Evolutionary conservation across 2,329 filamentous ascomycete species (phyloP).

Genomic region (Fusarium sp.): DNA sequence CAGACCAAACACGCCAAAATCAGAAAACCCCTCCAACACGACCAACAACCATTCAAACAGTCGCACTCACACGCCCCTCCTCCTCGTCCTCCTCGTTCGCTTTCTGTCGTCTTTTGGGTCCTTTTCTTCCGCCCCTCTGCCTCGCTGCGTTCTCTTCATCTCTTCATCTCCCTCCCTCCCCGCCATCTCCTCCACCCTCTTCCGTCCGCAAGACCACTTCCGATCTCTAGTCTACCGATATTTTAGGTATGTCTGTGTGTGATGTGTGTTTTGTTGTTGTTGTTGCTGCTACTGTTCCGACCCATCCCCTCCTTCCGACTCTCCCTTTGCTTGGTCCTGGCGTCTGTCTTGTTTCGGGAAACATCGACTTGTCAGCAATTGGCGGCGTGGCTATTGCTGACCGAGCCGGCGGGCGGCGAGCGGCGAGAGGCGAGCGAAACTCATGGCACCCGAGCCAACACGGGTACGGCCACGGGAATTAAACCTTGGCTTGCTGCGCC

Average conservation of each 20-base stretch:
- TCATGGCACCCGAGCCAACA: constrained; percentile 13
- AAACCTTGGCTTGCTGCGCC: constrained; percentile 30
- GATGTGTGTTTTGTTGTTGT: not conserved
- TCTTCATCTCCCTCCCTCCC: not conserved
- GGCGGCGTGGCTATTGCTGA: constrained; percentile 21
- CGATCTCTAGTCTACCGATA: not conserved
- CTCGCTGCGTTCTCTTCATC: not conserved
- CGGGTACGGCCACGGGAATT: constrained; percentile 18
- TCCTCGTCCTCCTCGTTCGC: constrained; percentile 1
- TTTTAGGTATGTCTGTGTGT: constrained; percentile 5
- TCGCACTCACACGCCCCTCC: constrained; percentile 17
- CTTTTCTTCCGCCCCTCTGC: not conserved
- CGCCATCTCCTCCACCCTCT: not conserved
- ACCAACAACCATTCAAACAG: constrained; percentile 14
- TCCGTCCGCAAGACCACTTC: not conserved
- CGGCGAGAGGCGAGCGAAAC: constrained; percentile 25
- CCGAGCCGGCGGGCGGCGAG: constrained; percentile 16
- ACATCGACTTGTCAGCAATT: constrained; percentile 7
- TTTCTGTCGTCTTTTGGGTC: not conserved
- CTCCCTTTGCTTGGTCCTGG: not conserved
- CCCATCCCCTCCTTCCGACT: not conserved
- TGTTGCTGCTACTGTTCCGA: not conserved
- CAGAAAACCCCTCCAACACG: constrained; percentile 4
- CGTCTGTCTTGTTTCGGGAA: constrained; percentile 3
- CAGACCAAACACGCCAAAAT: constrained; percentile 19